Evolutionary conservation across 1,139 yeast species (phyloP).

Genomic region (Martiniozyma asiatica): DNA sequence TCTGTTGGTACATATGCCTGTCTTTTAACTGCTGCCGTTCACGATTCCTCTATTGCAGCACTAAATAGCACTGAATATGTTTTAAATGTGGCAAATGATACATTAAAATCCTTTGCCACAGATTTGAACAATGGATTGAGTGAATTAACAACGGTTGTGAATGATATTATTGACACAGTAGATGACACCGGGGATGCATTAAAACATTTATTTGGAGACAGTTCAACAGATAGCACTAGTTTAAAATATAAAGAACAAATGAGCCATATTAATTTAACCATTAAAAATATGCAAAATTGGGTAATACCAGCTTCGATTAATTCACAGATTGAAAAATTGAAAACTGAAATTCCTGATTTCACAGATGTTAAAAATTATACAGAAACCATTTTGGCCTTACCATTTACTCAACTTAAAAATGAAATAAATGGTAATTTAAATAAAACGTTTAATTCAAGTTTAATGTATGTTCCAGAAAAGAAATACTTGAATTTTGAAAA

Average conservation of each 20-base stretch:
- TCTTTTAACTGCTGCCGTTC: constrained; percentile 58
- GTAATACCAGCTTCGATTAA: constrained; percentile 54
- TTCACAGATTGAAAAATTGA: constrained; percentile 34
- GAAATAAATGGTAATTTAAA: constrained; percentile 22
- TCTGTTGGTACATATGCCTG: constrained; percentile 82
- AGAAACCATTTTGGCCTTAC: constrained; percentile 31
- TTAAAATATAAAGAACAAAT: constrained; percentile 21
- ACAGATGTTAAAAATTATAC: constrained; percentile 42
- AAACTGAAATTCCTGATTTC: constrained; percentile 44
- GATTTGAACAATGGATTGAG: constrained; percentile 54
- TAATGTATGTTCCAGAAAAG: constrained; percentile 16
- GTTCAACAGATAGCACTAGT: constrained; percentile 21
- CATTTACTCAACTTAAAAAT: constrained; percentile 40
- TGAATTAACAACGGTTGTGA: constrained; percentile 41
- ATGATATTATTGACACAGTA: constrained; percentile 32
- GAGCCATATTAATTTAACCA: constrained; percentile 43
- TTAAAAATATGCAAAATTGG: constrained; percentile 42
- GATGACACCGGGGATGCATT: constrained; percentile 28
- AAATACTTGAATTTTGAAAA: constrained; percentile 13
- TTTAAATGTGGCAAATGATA: constrained; percentile 46
- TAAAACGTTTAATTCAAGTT: constrained; percentile 13
- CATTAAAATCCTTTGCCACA: constrained; percentile 40
- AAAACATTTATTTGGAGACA: constrained; percentile 42
- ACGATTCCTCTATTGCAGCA: constrained; percentile 63
- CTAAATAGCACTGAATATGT: constrained; percentile 59